Evolutionary conservation across 352 stramenopile species (phyloP), one percentile per base, ranked within the genome.

Genomic region (Globisporangium nagaii): DNA sequence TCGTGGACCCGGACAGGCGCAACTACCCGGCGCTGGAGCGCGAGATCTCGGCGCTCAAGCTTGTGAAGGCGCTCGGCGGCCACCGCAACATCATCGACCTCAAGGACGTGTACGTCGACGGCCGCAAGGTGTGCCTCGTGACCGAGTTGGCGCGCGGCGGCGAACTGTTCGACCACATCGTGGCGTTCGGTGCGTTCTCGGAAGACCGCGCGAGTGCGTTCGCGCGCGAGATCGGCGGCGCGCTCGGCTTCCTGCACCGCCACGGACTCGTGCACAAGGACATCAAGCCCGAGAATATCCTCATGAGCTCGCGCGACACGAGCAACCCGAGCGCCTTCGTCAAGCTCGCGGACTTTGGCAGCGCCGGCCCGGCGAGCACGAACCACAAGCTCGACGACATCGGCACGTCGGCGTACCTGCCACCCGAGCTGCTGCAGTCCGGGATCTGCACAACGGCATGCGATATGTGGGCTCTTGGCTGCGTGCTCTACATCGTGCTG

Each of bases 401-500:
- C 54, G 83, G 83, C 36, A 93, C 83, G 54, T 70, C 67, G 9
- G 80, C 75, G 15, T 93, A 93, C 32, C 36, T 85, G 47, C 57
- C 83, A 17, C 83, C 83, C 15, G 83, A 93, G 65, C 41, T 89
- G 13, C 55, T 90, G 11, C 62, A 68, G 3, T 68, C 60, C 7
- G 73, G 73, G 3, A 35, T 74, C 2, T 90, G 78, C 61, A 87
- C 80, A 0, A 72, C 70, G 9, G 77, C 74, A 11, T 83, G 73
- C 19, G 83, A 93, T 66, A 86, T 91, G 71, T 93, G 83, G 83
- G 73, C 79, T 0, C 63, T 97, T 9, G 93, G 93, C 28, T 92
- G 95, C 39, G 96, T 98, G 70, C 72, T 98, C 6, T 98, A 97
- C 70, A 97, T 98, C 49, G 88, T 96, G 75, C 75, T 98, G 11